Conservation (phyloP, 768 basidiomycete genomes). For the Lyophyllum atratum region DNA sequence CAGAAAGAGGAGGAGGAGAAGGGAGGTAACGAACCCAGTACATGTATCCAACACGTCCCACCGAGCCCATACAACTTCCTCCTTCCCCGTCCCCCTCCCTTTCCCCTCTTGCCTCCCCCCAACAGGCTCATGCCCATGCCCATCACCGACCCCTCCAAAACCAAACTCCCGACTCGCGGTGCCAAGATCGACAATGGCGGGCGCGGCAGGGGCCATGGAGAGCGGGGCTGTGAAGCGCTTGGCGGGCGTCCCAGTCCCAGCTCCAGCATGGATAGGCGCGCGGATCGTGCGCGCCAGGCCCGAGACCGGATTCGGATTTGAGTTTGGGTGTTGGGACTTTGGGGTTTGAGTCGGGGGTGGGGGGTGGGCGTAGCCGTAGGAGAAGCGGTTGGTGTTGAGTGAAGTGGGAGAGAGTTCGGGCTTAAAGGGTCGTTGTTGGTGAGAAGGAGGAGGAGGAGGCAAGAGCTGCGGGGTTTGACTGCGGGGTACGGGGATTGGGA, state of each 20-base stretch:
- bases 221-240: slow-evolving; percentile 9
- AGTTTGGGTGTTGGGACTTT: not conserved
- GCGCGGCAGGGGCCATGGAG: slow-evolving; percentile 4
- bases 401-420: not conserved
- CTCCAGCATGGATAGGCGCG: not conserved
- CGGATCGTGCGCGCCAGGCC: slow-evolving; percentile 4
- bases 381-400: not conserved
- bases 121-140: too few species aligned
- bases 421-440: not conserved
- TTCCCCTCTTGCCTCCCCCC: not conserved
- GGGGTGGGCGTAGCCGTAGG: not conserved
- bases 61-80: not conserved
- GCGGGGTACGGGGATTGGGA: slow-evolving; percentile 12
- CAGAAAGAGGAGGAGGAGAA: not conserved
- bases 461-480: slow-evolving; percentile 7
- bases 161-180: not conserved
- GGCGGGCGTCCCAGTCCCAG: not conserved
- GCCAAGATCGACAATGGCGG: slow-evolving; percentile 13
- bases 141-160: not conserved
- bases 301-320: not conserved
- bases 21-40: not conserved
- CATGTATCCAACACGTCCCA: slow-evolving; percentile 1
- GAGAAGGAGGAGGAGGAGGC: not conserved
- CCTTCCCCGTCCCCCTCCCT: not conserved
- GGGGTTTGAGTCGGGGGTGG: not conserved